A percentile compares a stretch with the other conserved stretches of the same genome.
phyloP scores from a whole-genome alignment of 257 asterid genomes.

The Plantago ovata region DNA sequence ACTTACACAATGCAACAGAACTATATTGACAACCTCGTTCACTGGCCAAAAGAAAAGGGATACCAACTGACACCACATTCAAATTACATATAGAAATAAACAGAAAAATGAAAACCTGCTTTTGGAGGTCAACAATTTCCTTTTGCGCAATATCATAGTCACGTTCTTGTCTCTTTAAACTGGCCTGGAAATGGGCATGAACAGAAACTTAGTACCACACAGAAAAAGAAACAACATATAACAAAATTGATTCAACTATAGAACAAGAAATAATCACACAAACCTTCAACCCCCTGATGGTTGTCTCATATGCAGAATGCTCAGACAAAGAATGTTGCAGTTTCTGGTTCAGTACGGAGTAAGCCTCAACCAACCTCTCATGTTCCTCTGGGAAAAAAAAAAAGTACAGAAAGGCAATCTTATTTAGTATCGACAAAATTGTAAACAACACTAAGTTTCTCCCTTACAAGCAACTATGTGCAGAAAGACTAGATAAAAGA shows the following conservation, averaged over 20 bases:
- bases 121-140: conserved; percentile 75
- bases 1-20: neutral
- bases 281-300: conserved; percentile 73
- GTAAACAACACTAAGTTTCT: neutral
- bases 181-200: conserved; percentile 46
- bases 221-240: neutral
- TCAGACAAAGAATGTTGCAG: conserved; percentile 66
- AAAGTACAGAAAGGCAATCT: neutral
- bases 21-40: neutral
- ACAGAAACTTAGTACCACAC: conserved; percentile 14
- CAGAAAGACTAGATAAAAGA: neutral
- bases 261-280: conserved; percentile 3
- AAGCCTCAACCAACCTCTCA: conserved; percentile 66
- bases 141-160: conserved; percentile 62
- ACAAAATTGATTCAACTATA: conserved; percentile 4
- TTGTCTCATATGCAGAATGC: conserved; percentile 50
- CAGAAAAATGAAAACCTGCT: conserved; percentile 48
- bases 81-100: no score
- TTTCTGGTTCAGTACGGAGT: conserved; percentile 60
- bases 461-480: neutral
- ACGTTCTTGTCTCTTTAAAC: conserved; percentile 74
- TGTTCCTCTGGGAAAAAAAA: conserved; percentile 60
- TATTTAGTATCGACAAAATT: conserved; percentile 13
- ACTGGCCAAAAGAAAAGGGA: no score
- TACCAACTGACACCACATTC: no score